A percentile compares a stretch with the other conserved stretches of the same genome.
Conservation (phyloP, 139 green algal species). For the Tetradesmus obliquus region DNA sequence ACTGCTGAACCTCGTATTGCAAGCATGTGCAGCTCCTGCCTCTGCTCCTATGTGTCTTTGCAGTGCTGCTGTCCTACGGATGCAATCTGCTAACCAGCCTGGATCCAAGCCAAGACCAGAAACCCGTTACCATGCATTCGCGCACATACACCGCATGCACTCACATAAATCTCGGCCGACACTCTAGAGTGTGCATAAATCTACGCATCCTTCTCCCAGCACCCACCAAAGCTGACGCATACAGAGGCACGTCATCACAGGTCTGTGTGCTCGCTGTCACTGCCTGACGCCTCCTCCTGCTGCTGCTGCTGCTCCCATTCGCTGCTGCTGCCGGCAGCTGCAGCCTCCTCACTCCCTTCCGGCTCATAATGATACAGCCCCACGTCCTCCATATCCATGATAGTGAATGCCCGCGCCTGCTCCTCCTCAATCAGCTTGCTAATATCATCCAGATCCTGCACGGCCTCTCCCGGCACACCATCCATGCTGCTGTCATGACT, state of each 20-base stretch:
- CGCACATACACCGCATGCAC: too few relatives aligned
- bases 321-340: neutral
- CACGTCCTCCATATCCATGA: conserved; percentile 31
- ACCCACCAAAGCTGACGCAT: neutral
- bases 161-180: too few relatives aligned
- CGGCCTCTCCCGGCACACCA: too few relatives aligned
- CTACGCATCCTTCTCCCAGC: too few relatives aligned
- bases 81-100: too few relatives aligned
- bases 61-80: too few relatives aligned
- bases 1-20: too few relatives aligned
- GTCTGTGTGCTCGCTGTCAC: neutral
- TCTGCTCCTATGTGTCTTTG: too few relatives aligned
- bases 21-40: too few relatives aligned
- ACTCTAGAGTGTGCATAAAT: too few relatives aligned
- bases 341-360: neutral
- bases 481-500: neutral
- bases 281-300: neutral
- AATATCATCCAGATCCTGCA: neutral
- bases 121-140: too few relatives aligned
- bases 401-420: neutral
- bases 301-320: neutral
- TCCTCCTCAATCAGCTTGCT: conserved; percentile 24
- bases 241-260: neutral
- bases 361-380: conserved; percentile 29
- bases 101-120: too few relatives aligned